Evolutionary conservation across 176 grass and related monocot species (phyloP), one percentile per base, ranked within the genome.

Genomic region (Carex scoparia): DNA sequence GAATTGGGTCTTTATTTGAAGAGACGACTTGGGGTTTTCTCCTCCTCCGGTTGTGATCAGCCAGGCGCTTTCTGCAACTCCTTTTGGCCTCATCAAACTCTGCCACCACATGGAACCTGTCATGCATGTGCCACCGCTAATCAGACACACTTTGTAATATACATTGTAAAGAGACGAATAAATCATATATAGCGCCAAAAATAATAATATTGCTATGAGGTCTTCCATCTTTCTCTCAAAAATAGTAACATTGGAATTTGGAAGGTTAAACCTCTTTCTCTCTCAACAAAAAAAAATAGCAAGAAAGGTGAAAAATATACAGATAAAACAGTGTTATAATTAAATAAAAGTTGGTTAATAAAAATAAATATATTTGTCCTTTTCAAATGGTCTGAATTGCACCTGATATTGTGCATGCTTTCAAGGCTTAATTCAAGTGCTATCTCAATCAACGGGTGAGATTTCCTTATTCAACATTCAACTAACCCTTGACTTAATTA

Each of bases 81-180:
- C 92, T 93, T 89, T 98, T 98, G 53, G 89, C 67, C 13, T 94
- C 95, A 51, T 98, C 95, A 86, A 98, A 98, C 78, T 98, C 95
- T 75, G 89, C 87, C 13, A 98, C 89, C 15, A 92, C 80, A 92
- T 98, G 95, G 61, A 98, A 98, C 84, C 95, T 98, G 88, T 83
- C 61, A 61, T 57, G 53, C 51, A 79, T 79, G 74, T 79, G 74
- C 30, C 69, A 72, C 16, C 7, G 38, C 38, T 72, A 72, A 72
- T 72, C 38, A 72, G 69, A 58, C 51, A 56, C 73, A 79, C 74
- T 35, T 79, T 79, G 3, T 35, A 35, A 35, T 35, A 35, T 35
- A 35, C 2, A 35, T 35, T 40, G 74, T 27, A 57, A 78, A 78
- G 48, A 57, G 4, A 12, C 51, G 8, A 78, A 78, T 30, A 33